Conservation (phyloP, 371 early-diverging fungal genomes). For the Nematocida ironsii region DNA sequence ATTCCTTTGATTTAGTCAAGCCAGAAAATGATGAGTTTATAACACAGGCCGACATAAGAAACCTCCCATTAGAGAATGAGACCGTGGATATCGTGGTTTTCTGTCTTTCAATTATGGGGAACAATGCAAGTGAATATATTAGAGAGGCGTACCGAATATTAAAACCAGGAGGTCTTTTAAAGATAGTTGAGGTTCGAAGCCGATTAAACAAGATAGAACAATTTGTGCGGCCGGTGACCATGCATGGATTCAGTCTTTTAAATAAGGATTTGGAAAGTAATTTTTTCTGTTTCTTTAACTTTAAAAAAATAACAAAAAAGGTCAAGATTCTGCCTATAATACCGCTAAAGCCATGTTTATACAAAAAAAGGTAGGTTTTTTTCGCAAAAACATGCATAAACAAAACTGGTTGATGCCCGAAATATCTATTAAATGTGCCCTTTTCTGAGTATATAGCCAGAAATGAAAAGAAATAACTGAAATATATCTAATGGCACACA, state of each 20-base stretch:
- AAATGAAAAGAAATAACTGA: too few species aligned
- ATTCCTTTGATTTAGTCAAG: slow-evolving; percentile 87
- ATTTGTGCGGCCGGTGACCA: slow-evolving; percentile 59
- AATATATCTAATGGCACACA: too few species aligned
- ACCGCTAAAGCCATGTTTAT: slow-evolving; percentile 64
- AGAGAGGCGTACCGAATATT: slow-evolving; percentile 83
- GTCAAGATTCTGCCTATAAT: slow-evolving; percentile 51
- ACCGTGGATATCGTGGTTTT: slow-evolving; percentile 83
- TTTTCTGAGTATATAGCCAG: too few species aligned
- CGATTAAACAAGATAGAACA: slow-evolving; percentile 60
- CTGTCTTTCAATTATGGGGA: slow-evolving; percentile 91
- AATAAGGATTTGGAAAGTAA: slow-evolving; percentile 64
- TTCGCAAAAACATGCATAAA: too few species aligned
- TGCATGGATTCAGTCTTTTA: slow-evolving; percentile 63
- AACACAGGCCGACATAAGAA: slow-evolving; percentile 83
- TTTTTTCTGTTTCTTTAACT: slow-evolving; percentile 67
- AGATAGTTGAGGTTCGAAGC: slow-evolving; percentile 68
- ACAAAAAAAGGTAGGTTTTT: slow-evolving; percentile 65
- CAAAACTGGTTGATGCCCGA: too few species aligned
- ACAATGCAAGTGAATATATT: slow-evolving; percentile 82
- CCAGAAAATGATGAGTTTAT: slow-evolving; percentile 74
- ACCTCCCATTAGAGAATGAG: slow-evolving; percentile 74
- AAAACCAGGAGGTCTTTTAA: slow-evolving; percentile 73
- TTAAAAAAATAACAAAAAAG: slow-evolving; percentile 58
- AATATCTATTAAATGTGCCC: too few species aligned